Evolutionary conservation across 306 rosid genomes (phyloP).

Genomic region (Luffa acutangula): DNA sequence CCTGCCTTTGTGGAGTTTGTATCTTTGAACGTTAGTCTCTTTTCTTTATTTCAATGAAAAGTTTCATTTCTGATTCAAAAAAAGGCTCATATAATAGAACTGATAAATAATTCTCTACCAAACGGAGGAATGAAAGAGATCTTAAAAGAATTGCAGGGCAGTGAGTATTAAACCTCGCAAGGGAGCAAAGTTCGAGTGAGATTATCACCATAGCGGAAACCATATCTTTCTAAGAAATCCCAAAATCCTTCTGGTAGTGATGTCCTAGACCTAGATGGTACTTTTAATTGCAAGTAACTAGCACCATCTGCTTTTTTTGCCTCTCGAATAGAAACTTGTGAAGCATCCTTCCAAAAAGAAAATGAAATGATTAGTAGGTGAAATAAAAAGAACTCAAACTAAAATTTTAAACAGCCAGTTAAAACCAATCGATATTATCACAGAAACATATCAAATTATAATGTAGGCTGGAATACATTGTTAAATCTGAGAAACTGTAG

Average conservation of each 20-base stretch:
- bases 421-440: background rate
- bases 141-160: constrained; percentile 7
- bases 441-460: background rate
- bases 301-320: constrained; percentile 63
- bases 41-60: too few relatives aligned
- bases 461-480: background rate
- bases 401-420: background rate
- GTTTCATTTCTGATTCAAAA: too few relatives aligned
- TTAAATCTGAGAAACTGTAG: background rate
- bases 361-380: background rate
- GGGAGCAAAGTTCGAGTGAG: constrained; percentile 74
- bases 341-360: constrained; percentile 34
- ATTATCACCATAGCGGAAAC: constrained; percentile 57
- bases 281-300: constrained; percentile 45
- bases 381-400: background rate
- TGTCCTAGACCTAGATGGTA: constrained; percentile 39
- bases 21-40: too few relatives aligned
- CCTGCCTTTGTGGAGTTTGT: too few relatives aligned
- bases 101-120: background rate
- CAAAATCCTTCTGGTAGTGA: constrained; percentile 36
- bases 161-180: constrained; percentile 57
- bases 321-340: constrained; percentile 62
- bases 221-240: constrained; percentile 65
- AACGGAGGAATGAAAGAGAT: background rate
- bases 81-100: background rate